Conservation (phyloP, 2,329 filamentous ascomycete genomes). For the Penicillium brevicompactum region DNA sequence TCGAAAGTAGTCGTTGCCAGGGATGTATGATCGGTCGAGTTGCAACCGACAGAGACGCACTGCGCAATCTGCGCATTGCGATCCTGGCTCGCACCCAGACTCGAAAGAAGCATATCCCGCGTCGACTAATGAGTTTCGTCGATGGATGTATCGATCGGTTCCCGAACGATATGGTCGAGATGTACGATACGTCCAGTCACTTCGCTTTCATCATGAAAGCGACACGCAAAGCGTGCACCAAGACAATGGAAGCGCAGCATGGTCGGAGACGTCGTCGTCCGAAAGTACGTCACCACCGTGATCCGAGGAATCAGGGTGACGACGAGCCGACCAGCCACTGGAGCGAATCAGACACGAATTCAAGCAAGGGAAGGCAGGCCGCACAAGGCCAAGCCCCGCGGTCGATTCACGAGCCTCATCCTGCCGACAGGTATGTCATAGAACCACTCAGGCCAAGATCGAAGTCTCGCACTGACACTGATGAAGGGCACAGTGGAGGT, state of each 20-base stretch:
- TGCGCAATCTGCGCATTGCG: conserved; percentile 34
- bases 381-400: conserved; percentile 3
- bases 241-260: not conserved
- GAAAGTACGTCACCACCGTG: no score
- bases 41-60: conserved; percentile 20
- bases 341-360: no score
- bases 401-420: not conserved
- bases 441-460: no score
- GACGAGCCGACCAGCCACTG: no score
- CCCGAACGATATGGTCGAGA: conserved; percentile 1
- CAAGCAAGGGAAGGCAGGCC: no score
- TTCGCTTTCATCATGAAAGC: conserved; percentile 23
- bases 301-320: no score
- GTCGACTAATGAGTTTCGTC: conserved; percentile 32
- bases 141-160: conserved; percentile 30
- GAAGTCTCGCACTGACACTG: not conserved
- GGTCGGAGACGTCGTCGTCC: not conserved
- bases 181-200: conserved; percentile 18
- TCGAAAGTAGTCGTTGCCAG: conserved; percentile 38
- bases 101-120: conserved; percentile 19
- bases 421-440: not conserved
- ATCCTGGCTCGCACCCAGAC: conserved; percentile 36
- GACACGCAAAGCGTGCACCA: conserved; percentile 20
- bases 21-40: conserved; percentile 42
- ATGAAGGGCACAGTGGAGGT: not conserved